These are phyloP conservation scores for Auricularia sp. DNA, from an alignment of 768 basidiomycete genomes.

Conservation along the genomic window DNA sequence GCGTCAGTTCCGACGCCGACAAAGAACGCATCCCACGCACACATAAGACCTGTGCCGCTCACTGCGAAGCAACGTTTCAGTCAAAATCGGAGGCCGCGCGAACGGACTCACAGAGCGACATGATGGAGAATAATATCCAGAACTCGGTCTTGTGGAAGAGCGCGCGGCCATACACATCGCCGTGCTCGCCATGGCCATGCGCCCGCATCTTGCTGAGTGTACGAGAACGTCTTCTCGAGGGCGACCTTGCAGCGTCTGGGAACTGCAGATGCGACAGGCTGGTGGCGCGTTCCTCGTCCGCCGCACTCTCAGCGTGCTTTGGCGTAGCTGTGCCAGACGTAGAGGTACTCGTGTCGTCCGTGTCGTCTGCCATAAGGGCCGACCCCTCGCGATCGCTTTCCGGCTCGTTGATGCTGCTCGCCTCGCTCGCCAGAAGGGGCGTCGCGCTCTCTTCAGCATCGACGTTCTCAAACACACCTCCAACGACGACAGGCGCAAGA, in stretches of 20 bases:
- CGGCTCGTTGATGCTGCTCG: neutral
- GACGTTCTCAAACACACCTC: constrained; percentile 1
- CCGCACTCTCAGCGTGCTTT: neutral
- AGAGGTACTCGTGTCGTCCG: neutral
- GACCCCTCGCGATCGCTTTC: neutral
- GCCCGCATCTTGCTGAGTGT: neutral
- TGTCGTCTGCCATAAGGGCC: neutral
- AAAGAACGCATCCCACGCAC: constrained; percentile 26
- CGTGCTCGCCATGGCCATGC: constrained; percentile 2
- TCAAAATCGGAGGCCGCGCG: neutral
- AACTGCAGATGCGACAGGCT: neutral
- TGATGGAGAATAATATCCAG: constrained; percentile 48
- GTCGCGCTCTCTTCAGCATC: neutral
- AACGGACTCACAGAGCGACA: constrained; percentile 42
- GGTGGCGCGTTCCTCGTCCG: neutral
- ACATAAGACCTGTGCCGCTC: constrained; percentile 70
- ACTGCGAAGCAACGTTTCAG: constrained; percentile 27
- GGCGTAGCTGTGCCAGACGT: neutral
- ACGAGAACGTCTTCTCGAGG: neutral
- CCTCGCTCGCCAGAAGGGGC: neutral
- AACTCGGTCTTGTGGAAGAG: constrained; percentile 50
- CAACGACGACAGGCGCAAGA: neutral
- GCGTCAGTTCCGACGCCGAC: neutral
- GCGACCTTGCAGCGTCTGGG: neutral
- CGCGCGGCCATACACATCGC: constrained; percentile 43